These are phyloP conservation scores for Saccharum hybrid DNA, from an alignment of 202 grass and related monocot species.

Conservation along the genomic window DNA sequence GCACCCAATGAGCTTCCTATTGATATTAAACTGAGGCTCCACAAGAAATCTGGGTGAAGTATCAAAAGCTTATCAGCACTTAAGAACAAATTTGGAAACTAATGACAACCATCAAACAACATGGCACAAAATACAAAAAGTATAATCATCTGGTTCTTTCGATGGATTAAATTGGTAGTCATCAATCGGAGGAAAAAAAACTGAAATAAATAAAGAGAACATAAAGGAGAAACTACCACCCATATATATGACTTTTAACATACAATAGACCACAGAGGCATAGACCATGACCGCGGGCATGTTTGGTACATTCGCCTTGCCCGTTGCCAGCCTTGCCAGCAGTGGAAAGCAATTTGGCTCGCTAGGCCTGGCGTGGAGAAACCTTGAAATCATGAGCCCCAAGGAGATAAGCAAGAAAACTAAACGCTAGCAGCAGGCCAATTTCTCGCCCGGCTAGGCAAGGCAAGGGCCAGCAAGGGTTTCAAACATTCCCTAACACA, in stretches of 20 bases:
- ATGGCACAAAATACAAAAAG: constrained; percentile 15
- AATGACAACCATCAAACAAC: background rate
- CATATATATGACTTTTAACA: constrained; percentile 1
- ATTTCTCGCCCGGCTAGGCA: background rate
- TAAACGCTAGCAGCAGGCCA: background rate
- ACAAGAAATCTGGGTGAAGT: constrained; percentile 51
- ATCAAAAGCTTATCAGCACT: constrained; percentile 36
- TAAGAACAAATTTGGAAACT: constrained; percentile 25
- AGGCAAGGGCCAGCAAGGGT: background rate
- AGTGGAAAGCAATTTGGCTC: background rate
- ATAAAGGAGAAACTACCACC: constrained; percentile 2
- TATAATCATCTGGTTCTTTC: background rate
- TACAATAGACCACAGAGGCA: background rate
- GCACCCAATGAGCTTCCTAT: constrained; percentile 74
- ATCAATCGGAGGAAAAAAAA: background rate
- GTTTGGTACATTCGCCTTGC: background rate
- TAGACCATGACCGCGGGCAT: background rate
- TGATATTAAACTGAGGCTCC: constrained; percentile 61
- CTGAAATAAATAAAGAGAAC: background rate
- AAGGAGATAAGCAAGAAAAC: background rate
- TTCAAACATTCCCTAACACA: background rate
- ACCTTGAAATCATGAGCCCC: background rate
- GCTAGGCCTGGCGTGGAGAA: background rate
- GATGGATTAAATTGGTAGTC: background rate
- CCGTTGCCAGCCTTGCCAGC: background rate